Evolutionary conservation across 441 rosid genomes (phyloP).

Genomic region (Erysimum cheiri): DNA sequence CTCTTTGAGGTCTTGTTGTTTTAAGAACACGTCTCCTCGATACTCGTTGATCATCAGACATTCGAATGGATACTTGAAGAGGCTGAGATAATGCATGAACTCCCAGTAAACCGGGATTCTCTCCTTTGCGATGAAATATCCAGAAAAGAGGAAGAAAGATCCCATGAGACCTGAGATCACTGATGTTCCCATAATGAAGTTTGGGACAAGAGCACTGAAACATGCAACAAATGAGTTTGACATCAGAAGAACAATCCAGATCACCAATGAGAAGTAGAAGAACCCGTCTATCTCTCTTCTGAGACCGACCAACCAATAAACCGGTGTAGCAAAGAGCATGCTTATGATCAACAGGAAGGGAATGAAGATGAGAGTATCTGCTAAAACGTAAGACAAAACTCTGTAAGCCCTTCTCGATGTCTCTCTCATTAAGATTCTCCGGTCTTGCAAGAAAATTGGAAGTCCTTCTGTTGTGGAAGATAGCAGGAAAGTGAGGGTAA

Average conservation of each 20-base stretch:
- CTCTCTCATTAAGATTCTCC: conserved; percentile 79
- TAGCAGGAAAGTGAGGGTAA: conserved; percentile 80
- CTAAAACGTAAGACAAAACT: conserved; percentile 59
- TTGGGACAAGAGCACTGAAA: conserved; percentile 88
- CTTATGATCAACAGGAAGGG: conserved; percentile 68
- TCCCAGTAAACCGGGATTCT: conserved; percentile 79
- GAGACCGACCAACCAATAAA: conserved; percentile 84
- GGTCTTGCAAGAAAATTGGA: conserved; percentile 74
- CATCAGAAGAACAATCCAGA: conserved; percentile 84
- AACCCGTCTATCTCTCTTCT: conserved; percentile 66
- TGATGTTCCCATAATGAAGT: conserved; percentile 91
- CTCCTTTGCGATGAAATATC: conserved; percentile 72
- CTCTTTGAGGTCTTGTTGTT: conserved; percentile 65
- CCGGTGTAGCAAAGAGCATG: conserved; percentile 72
- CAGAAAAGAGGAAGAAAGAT: conserved; percentile 89
- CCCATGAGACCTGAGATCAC: conserved; percentile 87
- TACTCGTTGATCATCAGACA: conserved; percentile 80
- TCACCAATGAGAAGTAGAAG: conserved; percentile 74
- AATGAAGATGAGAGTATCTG: conserved; percentile 45
- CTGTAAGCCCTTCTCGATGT: conserved; percentile 83
- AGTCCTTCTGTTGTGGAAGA: conserved; percentile 91
- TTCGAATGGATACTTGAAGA: conserved; percentile 93
- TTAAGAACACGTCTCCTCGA: conserved; percentile 68
- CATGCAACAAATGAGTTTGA: conserved; percentile 89
- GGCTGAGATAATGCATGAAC: conserved; percentile 84